Evolutionary conservation across 331 rosid genomes (phyloP).

Genomic region (Spiraea crenata): DNA sequence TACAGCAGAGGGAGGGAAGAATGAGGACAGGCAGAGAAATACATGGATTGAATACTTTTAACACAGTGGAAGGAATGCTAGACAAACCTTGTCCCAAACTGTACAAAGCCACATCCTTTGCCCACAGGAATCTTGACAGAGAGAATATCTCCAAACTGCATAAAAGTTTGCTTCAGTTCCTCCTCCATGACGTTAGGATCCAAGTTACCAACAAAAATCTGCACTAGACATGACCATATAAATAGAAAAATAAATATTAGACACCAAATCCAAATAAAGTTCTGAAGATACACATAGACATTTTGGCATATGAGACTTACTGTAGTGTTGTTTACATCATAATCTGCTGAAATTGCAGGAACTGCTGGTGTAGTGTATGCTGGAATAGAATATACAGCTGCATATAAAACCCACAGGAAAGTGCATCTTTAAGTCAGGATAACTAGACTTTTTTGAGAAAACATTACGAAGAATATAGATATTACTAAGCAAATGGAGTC

Average conservation of each 20-base stretch:
- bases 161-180: conserved; percentile 68
- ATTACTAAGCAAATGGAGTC: too few species aligned
- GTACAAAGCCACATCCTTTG: conserved; percentile 79
- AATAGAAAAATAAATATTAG: conserved; percentile 16
- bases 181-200: conserved; percentile 70
- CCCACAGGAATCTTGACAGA: conserved; percentile 64
- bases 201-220: conserved; percentile 81
- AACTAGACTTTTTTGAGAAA: background rate
- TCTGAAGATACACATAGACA: conserved; percentile 1
- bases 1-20: too few species aligned
- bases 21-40: background rate
- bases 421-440: conserved; percentile 8
- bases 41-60: conserved; percentile 5
- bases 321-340: conserved; percentile 72
- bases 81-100: conserved; percentile 68
- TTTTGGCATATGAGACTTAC: conserved; percentile 36
- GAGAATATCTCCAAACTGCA: conserved; percentile 70
- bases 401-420: conserved; percentile 25
- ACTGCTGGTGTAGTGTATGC: conserved; percentile 53
- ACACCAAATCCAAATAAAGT: background rate
- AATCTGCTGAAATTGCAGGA: conserved; percentile 48
- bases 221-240: conserved; percentile 13
- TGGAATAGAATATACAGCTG: conserved; percentile 54
- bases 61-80: conserved; percentile 3
- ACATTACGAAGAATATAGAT: background rate